phyloP scores from a whole-genome alignment of 805 yeast genomes.

The Yamadazyma endophytica region DNA sequence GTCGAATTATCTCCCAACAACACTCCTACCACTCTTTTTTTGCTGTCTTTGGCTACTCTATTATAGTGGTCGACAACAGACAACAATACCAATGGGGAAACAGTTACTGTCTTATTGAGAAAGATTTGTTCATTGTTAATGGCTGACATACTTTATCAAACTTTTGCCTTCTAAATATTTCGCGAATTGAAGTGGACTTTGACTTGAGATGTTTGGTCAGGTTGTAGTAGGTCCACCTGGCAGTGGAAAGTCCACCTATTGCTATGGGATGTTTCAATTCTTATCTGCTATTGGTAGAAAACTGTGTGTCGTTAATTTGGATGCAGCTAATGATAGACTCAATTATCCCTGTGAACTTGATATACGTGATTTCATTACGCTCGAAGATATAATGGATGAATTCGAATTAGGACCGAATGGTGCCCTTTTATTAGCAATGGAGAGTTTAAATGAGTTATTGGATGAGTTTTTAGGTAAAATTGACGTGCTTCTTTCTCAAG shows the following conservation, averaged over 20 bases:
- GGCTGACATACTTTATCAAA: conserved; percentile 10
- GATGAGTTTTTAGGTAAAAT: conserved; percentile 91
- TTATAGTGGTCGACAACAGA: conserved; percentile 96
- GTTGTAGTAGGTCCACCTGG: conserved; percentile 98
- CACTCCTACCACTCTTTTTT: conserved; percentile 90
- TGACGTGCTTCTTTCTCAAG: conserved; percentile 47
- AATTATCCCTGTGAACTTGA: conserved; percentile 75
- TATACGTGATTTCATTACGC: conserved; percentile 68
- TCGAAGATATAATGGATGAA: conserved; percentile 76
- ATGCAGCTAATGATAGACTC: conserved; percentile 79
- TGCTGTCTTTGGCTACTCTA: conserved; percentile 65
- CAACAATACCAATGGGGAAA: conserved; percentile 90
- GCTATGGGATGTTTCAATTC: conserved; percentile 89
- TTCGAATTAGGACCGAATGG: conserved; percentile 83
- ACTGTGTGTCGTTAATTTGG: conserved; percentile 79
- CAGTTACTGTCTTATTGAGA: conserved; percentile 63
- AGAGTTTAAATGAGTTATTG: conserved; percentile 79
- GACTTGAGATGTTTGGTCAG: conserved; percentile 62
- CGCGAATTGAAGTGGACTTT: conserved; percentile 1
- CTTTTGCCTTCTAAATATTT: conserved; percentile 4
- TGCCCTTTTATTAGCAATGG: conserved; percentile 85
- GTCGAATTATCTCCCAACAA: conserved; percentile 75
- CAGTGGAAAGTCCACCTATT: conserved; percentile 92
- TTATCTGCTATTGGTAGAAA: conserved; percentile 91
- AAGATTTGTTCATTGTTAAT: conserved; percentile 29